phyloP scores from a whole-genome alignment of 345 rosid species.

The Pseudoturritis turrita region DNA sequence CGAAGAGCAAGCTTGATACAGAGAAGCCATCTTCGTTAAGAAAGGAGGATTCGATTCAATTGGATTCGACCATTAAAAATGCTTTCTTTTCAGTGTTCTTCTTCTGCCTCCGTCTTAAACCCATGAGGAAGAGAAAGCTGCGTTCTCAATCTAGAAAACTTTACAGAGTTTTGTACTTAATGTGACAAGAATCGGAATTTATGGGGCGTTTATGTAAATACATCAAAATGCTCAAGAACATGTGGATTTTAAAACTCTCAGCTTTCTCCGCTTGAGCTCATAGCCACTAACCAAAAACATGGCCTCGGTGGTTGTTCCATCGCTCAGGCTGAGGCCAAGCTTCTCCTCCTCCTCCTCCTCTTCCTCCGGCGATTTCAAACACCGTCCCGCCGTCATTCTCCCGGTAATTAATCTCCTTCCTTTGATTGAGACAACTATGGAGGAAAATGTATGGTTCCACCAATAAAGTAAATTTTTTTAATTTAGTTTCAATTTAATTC shows the following conservation, averaged over 20 bases:
- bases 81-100: not conserved
- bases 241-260: conserved; percentile 14
- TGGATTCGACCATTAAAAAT: not conserved
- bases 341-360: conserved; percentile 25
- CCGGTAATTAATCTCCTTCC: conserved; percentile 44
- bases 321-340: conserved; percentile 33
- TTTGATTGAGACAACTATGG: not conserved
- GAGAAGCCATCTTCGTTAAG: conserved; percentile 30
- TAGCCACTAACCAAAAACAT: conserved; percentile 26
- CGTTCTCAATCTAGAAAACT: not conserved
- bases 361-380: conserved; percentile 18
- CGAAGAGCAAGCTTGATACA: conserved; percentile 13
- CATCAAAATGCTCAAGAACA: not conserved
- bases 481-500: not conserved
- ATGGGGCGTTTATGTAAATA: conserved; percentile 9
- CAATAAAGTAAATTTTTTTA: not conserved
- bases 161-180: conserved; percentile 4
- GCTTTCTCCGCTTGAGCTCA: conserved; percentile 15
- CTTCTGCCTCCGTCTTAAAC: not conserved
- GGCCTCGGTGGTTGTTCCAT: conserved; percentile 48
- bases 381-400: conserved; percentile 83
- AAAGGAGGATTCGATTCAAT: not conserved
- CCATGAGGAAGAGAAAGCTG: not conserved
- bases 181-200: not conserved
- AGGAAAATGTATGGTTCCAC: not conserved